phyloP scores from a whole-genome alignment of 495 filamentous ascomycete species.

The Apodospora peruviana region DNA sequence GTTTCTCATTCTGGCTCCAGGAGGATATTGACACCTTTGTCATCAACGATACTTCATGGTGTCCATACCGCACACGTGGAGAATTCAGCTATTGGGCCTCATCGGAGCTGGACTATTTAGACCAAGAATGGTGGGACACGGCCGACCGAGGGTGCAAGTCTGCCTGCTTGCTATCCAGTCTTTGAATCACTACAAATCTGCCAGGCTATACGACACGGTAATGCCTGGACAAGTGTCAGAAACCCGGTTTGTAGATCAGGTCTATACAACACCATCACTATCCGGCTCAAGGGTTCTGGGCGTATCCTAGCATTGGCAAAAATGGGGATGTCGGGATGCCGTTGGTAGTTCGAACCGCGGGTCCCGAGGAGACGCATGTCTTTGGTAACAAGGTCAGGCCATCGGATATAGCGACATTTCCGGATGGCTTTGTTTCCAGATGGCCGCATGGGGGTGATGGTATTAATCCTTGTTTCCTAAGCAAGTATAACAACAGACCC shows the following conservation, averaged over 20 bases:
- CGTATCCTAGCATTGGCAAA: neutral
- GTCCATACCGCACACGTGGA: neutral
- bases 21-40: neutral
- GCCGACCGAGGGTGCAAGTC: neutral
- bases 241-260: no score
- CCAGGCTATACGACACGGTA: no score
- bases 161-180: neutral
- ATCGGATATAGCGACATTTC: neutral
- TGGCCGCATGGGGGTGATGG: no score
- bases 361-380: neutral
- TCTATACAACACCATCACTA: no score
- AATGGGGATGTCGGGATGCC: neutral
- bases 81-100: neutral
- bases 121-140: neutral
- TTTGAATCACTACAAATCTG: neutral
- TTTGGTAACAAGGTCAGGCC: neutral
- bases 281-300: no score
- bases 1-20: neutral
- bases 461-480: no score
- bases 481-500: no score
- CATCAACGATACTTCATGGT: neutral
- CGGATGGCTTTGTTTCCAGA: neutral
- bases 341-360: neutral
- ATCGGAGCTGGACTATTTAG: neutral
- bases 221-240: no score